Evolutionary conservation across 768 basidiomycete genomes (phyloP), one percentile per base, ranked within the genome.

Genomic region (Tremella yokohamensis): DNA sequence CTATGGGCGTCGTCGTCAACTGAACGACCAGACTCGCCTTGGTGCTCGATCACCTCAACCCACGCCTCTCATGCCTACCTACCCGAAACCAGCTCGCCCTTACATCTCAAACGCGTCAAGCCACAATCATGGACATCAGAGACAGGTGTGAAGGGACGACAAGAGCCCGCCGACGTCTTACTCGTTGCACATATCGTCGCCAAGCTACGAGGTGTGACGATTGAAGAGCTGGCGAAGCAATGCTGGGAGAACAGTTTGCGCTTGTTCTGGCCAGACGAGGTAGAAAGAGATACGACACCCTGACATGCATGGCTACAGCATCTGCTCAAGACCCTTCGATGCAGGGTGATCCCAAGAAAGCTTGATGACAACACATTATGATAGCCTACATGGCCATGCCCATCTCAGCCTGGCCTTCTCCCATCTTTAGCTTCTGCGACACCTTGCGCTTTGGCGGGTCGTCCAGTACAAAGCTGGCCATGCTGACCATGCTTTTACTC

Each of bases 131-230:
- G 42, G 42, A 18, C 59, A 18, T 63, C 65, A 9, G 86, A 84
- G 0, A 82, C 81, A 60, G 78, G 83, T 2, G 84, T 89, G 42
- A 90, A 89, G 75, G 87, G 88, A 2, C 79, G 89, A 40, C 88
- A 86, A 64, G 89, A 90, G 66, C 87, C 89, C 2, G 69, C 61
- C 1, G 75, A 76, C 39, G 69, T 76, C 12, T 15, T 52, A 13
- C 12, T 58, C 3, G 83, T 90, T 9, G 89, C 87, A 19, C 88
- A 86, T 84, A 83, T 88, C 11, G 78, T 89, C 11, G 80, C 78
- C 8, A 54, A 64, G 80, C 56, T 79, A 2, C 75, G 81, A 37
- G 80, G 77, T 1, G 69, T 82, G 6, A 57, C 82, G 0, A 76
- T 87, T 24, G 83, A 86, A 60, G 78, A 81, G 54, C 76, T 90